Evolutionary conservation across 768 basidiomycete species (phyloP).

Genomic region (Termitomyces sp.): DNA sequence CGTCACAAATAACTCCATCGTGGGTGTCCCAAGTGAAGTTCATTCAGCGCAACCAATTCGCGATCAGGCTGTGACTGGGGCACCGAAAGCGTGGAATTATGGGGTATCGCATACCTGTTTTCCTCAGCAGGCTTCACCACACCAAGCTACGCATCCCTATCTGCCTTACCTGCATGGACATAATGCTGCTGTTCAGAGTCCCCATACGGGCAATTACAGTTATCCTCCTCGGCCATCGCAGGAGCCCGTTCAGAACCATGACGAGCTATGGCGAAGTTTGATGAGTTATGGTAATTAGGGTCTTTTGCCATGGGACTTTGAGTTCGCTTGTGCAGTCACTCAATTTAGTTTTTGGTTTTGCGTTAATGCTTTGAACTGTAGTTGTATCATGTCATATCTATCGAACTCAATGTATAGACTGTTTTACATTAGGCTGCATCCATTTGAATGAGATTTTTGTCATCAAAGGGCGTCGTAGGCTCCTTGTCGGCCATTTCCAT

Average conservation of each 20-base stretch:
- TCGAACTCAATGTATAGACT: not conserved
- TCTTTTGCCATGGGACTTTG: not conserved
- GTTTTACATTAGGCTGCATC: slow-evolving; percentile 25
- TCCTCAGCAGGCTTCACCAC: slow-evolving; percentile 4
- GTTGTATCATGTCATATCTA: not conserved
- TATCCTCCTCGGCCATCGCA: slow-evolving; percentile 9
- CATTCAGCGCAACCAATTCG: not conserved
- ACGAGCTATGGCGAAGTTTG: slow-evolving; percentile 35
- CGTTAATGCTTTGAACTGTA: not conserved
- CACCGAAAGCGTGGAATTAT: slow-evolving; percentile 2
- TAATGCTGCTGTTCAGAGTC: not conserved
- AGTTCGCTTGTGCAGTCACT: not conserved
- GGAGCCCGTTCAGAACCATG: slow-evolving; percentile 21
- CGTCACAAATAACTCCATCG: not conserved
- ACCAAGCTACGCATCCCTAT: not conserved
- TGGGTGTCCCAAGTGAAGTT: not conserved
- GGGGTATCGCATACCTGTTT: not conserved
- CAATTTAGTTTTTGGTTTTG: not conserved
- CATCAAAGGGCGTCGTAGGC: slow-evolving; percentile 24
- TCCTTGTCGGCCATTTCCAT: slow-evolving; percentile 50
- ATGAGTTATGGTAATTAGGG: slow-evolving; percentile 20
- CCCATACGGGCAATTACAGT: not conserved
- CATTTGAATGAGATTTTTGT: slow-evolving; percentile 51
- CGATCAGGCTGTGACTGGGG: slow-evolving; percentile 2
- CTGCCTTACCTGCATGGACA: slow-evolving; percentile 5